These are phyloP conservation scores for Fusarium sp. DNA, from an alignment of 2,329 filamentous ascomycete species.

Conservation along the genomic window DNA sequence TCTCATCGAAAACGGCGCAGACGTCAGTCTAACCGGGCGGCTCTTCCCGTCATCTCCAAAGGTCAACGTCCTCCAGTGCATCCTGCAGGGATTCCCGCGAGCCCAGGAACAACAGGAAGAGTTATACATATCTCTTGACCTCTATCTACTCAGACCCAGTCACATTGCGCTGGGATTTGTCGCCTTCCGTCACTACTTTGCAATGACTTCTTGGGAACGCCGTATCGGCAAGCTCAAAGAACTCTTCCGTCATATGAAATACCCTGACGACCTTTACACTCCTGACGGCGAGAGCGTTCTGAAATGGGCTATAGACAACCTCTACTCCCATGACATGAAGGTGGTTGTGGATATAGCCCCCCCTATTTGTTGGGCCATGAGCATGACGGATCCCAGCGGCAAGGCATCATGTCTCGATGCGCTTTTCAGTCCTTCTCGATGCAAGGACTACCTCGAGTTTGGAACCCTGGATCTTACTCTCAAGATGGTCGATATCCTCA, in stretches of 20 bases:
- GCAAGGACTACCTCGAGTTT: neutral
- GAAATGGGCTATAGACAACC: conserved; percentile 9
- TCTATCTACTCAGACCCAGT: neutral
- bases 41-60: neutral
- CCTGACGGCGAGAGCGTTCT: neutral
- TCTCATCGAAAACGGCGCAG: neutral
- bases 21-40: neutral
- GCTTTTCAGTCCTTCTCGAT: neutral
- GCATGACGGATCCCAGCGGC: neutral
- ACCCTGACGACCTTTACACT: neutral
- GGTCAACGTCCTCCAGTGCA: conserved; percentile 9
- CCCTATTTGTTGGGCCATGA: neutral
- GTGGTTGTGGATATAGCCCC: neutral
- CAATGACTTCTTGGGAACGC: neutral
- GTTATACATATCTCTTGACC: neutral
- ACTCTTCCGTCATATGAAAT: neutral
- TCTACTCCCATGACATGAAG: neutral
- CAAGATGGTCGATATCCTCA: neutral
- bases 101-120: neutral
- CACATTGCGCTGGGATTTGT: neutral
- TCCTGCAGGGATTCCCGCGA: conserved; percentile 1
- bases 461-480: neutral
- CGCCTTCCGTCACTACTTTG: neutral
- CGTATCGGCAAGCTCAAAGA: neutral
- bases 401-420: neutral